Conservation (phyloP, 371 early-diverging fungal species). For the Dinochytrium kinnereticum region DNA sequence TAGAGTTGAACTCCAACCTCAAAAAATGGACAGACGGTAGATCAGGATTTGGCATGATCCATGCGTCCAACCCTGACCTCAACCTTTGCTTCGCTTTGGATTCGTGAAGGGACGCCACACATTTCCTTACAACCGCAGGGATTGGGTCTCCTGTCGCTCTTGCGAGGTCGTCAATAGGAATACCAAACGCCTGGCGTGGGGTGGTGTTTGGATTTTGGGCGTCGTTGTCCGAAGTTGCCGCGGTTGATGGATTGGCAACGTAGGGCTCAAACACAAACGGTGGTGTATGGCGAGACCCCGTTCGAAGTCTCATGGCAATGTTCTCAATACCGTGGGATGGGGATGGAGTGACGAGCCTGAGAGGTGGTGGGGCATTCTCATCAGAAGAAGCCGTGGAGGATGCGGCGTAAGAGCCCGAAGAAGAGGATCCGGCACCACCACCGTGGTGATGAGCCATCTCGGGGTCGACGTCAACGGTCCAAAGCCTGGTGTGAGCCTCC, state of each 20-base stretch:
- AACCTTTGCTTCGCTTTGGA: conserved; percentile 4
- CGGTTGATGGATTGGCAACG: neutral
- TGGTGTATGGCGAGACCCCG: conserved; percentile 25
- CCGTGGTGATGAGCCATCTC: neutral
- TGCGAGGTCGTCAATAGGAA: conserved; percentile 19
- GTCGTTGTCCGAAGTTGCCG: neutral
- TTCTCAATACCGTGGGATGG: conserved; percentile 24
- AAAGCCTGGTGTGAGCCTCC: conserved; percentile 16
- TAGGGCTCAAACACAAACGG: conserved; percentile 35
- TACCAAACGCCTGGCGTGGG: conserved; percentile 15
- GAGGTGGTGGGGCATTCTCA: neutral
- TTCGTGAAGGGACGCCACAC: conserved; percentile 19
- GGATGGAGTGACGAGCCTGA: conserved; percentile 19
- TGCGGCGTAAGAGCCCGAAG: conserved; percentile 1
- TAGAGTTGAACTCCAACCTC: conserved; percentile 27
- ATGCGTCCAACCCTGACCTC: conserved; percentile 25
- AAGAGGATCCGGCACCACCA: neutral
- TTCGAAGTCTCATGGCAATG: conserved; percentile 24
- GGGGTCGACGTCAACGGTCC: conserved; percentile 21
- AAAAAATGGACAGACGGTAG: conserved; percentile 36
- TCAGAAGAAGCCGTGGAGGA: neutral
- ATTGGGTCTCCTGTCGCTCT: conserved; percentile 22
- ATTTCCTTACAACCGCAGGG: conserved; percentile 25
- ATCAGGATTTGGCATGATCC: conserved; percentile 35
- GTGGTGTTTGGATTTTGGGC: neutral